Conservation (phyloP, 225 moss, liverwort and hornwort genomes). For the Physcomitrellopsis africana region DNA sequence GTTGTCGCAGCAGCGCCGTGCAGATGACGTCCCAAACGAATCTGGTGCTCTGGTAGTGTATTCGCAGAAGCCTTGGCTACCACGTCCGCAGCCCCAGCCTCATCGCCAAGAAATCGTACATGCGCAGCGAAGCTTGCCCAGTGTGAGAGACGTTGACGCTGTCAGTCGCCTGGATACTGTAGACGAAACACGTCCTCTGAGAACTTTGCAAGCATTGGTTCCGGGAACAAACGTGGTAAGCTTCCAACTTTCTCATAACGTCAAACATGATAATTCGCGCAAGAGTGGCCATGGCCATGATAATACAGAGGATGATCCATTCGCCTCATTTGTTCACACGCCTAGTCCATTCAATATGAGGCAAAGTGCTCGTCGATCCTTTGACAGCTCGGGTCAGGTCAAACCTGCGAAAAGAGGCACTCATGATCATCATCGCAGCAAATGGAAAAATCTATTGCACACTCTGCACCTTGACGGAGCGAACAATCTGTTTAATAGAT, state of each 20-base stretch:
- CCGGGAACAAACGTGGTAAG: slow-evolving; percentile 24
- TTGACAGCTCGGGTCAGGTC: slow-evolving; percentile 42
- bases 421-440: slow-evolving; percentile 4
- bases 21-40: neutral
- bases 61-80: neutral
- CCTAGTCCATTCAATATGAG: neutral
- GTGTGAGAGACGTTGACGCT: slow-evolving; percentile 7
- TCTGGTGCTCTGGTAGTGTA: slow-evolving; percentile 23
- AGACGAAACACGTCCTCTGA: slow-evolving; percentile 37
- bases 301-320: slow-evolving; percentile 27
- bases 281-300: slow-evolving; percentile 27
- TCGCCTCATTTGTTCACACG: neutral
- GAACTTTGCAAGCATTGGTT: neutral
- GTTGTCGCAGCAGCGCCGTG: neutral
- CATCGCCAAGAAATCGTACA: slow-evolving; percentile 18
- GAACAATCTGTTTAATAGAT: slow-evolving; percentile 29
- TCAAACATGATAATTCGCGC: slow-evolving; percentile 28
- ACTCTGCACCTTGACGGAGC: slow-evolving; percentile 37
- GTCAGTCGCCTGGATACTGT: slow-evolving; percentile 37
- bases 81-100: slow-evolving; percentile 17
- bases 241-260: slow-evolving; percentile 32
- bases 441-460: slow-evolving; percentile 43
- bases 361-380: slow-evolving; percentile 39
- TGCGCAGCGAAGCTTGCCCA: slow-evolving; percentile 28
- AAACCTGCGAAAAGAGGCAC: slow-evolving; percentile 21